Conservation (phyloP, 1,284 basidiomycete genomes). For the Cryptococcus sp. region DNA sequence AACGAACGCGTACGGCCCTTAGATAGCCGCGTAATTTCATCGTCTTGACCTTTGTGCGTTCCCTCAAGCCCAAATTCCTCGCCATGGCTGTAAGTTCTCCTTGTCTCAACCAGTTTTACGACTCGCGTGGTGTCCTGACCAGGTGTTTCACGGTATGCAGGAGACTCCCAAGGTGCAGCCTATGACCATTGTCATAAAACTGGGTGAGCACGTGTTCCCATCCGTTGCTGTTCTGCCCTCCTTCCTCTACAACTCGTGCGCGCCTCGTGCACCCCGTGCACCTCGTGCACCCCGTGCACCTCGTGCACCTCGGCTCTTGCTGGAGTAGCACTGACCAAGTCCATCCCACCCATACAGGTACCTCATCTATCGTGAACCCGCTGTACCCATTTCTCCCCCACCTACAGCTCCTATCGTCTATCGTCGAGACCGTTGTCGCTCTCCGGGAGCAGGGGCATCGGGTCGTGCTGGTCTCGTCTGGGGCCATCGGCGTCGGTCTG, state of each 20-base stretch:
- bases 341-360: slow-evolving; percentile 57
- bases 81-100: too few species aligned
- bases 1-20: too few species aligned
- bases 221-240: too few species aligned
- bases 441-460: slow-evolving; percentile 80
- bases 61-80: too few species aligned
- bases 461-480: slow-evolving; percentile 92
- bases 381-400: slow-evolving; percentile 79
- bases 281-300: not conserved
- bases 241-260: too few species aligned
- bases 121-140: too few species aligned
- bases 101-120: too few species aligned
- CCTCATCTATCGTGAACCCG: slow-evolving; percentile 90
- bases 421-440: slow-evolving; percentile 85
- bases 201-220: too few species aligned
- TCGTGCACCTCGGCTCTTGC: not conserved
- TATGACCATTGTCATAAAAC: slow-evolving; percentile 77
- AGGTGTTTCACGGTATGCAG: too few species aligned
- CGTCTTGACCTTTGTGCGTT: too few species aligned
- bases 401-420: slow-evolving; percentile 80
- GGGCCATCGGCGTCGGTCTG: slow-evolving; percentile 91
- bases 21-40: too few species aligned
- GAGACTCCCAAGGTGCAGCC: slow-evolving; percentile 5
- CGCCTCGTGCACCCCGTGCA: not conserved
- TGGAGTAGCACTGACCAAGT: not conserved